Evolutionary conservation across 2,329 filamentous ascomycete species (phyloP), one percentile per base, ranked within the genome.

Genomic region (Trichoderma sp.): DNA sequence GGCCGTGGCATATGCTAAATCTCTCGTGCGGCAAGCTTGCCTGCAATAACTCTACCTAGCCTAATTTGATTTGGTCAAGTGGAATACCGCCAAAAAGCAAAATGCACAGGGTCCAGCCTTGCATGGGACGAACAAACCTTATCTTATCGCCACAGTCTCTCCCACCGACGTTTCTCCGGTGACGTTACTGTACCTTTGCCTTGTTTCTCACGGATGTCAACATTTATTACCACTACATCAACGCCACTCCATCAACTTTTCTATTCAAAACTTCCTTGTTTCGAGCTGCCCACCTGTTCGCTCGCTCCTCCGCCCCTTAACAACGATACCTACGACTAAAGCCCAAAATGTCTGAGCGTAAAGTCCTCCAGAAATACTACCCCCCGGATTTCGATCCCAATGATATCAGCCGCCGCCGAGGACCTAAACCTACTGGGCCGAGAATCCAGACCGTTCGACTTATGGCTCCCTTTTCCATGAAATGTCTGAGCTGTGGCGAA

Each of bases 351-450:
- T 94, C 92, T 72, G 92, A 96, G 82, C 89, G 92, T 75, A 95
- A 95, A 81, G 92, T 94, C 58, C 84, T 93, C 80, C 74, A 78
- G 70, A 87, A 87, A 76, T 87, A 87, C 78, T 89, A 85, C 74
- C 87, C 87, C 80, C 91, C 80, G 83, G 93, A 98, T 78, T 99
- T 98, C 80, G 95, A 99, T 79, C 94, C 94, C 13, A 89, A 89
- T 29, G 89, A 91, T 74, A 87, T 98, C 80, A 85, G 86, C 29
- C 89, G 92, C 19, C 89, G 88, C 70, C 88, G 87, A 71, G 89
- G 83, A 32, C 87, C 89, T 9, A 94, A 94, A 77, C 83, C 88
- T 67, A 85, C 86, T 7, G 94, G 92, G 0, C 92, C 92, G 0
- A 92, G 92, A 73, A 86, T 93, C 9, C 92, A 96, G 75, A 93